phyloP scores from a whole-genome alignment of 352 stramenopile species.

The Phytophthora pisi region DNA sequence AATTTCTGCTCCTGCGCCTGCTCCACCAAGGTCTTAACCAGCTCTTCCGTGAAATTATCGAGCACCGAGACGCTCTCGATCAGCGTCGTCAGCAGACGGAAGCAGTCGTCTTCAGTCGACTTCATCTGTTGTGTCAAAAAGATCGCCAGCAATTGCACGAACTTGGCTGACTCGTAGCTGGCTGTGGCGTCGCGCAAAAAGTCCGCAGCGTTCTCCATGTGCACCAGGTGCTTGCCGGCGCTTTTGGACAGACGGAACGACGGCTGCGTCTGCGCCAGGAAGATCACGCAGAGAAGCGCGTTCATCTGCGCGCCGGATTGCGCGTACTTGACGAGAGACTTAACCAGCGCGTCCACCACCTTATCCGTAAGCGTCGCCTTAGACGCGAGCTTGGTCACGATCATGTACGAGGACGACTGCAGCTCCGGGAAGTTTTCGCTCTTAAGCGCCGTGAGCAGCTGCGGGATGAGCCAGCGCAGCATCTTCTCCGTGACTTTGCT shows the following conservation, averaged over 20 bases:
- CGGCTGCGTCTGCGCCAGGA: slow-evolving; percentile 74
- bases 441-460: slow-evolving; percentile 76
- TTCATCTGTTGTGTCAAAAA: slow-evolving; percentile 60
- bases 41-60: slow-evolving; percentile 54
- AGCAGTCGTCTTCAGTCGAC: slow-evolving; percentile 42
- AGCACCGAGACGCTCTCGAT: slow-evolving; percentile 47
- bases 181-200: slow-evolving; percentile 63
- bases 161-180: slow-evolving; percentile 79
- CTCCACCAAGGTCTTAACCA: slow-evolving; percentile 56
- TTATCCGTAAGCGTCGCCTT: slow-evolving; percentile 80
- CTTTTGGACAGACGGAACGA: slow-evolving; percentile 60
- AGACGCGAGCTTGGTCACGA: slow-evolving; percentile 82
- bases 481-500: slow-evolving; percentile 66
- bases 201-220: slow-evolving; percentile 72
- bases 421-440: slow-evolving; percentile 70
- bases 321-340: slow-evolving; percentile 79
- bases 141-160: slow-evolving; percentile 58
- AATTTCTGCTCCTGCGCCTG: slow-evolving; percentile 53
- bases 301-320: slow-evolving; percentile 73
- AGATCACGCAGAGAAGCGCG: slow-evolving; percentile 77
- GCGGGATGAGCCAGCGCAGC: slow-evolving; percentile 81
- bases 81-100: slow-evolving; percentile 47
- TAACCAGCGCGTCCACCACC: slow-evolving; percentile 73
- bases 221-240: slow-evolving; percentile 68
- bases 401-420: slow-evolving; percentile 85